Evolutionary conservation across 2,329 filamentous ascomycete species (phyloP).

Genomic region (Chrysosporium keratinophilum): DNA sequence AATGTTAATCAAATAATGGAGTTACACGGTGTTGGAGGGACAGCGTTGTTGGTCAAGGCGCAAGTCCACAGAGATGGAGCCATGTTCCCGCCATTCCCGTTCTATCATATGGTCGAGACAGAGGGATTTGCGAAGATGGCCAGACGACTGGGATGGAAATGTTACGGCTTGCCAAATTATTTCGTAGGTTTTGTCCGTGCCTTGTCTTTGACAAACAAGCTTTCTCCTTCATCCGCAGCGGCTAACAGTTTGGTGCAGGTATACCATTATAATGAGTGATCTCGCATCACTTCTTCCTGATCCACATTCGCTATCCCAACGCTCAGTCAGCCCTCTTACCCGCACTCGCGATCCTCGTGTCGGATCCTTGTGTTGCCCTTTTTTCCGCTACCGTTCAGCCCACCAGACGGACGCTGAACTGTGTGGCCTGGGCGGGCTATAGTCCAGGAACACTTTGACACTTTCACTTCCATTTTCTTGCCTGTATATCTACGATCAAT

Average conservation of each 20-base stretch:
- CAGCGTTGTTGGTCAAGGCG: slow-evolving; percentile 84
- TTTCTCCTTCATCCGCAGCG: not conserved
- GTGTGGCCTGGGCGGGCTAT: not conserved
- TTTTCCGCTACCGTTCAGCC: not conserved
- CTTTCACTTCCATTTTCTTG: not conserved
- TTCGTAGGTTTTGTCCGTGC: slow-evolving; percentile 54
- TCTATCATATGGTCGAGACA: slow-evolving; percentile 95
- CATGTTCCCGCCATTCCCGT: slow-evolving; percentile 95
- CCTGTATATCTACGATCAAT: slow-evolving; percentile 9
- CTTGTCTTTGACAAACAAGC: not conserved
- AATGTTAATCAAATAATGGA: slow-evolving; percentile 55
- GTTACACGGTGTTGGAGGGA: slow-evolving; percentile 88
- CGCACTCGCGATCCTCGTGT: not conserved
- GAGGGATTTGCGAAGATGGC: slow-evolving; percentile 99
- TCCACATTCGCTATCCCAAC: not conserved
- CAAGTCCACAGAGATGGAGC: slow-evolving; percentile 94
- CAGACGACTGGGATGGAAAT: slow-evolving; percentile 70
- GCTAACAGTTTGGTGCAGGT: slow-evolving; percentile 46
- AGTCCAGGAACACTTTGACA: not conserved
- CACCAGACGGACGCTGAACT: not conserved
- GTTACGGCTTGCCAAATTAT: slow-evolving; percentile 90
- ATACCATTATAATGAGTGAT: slow-evolving; percentile 76
- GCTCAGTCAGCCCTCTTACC: not conserved
- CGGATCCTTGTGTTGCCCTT: not conserved
- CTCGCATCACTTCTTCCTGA: not conserved